Evolutionary conservation across 2,329 filamentous ascomycete genomes (phyloP).

Genomic region (Ophiocordyceps camponoti-saundersi): DNA sequence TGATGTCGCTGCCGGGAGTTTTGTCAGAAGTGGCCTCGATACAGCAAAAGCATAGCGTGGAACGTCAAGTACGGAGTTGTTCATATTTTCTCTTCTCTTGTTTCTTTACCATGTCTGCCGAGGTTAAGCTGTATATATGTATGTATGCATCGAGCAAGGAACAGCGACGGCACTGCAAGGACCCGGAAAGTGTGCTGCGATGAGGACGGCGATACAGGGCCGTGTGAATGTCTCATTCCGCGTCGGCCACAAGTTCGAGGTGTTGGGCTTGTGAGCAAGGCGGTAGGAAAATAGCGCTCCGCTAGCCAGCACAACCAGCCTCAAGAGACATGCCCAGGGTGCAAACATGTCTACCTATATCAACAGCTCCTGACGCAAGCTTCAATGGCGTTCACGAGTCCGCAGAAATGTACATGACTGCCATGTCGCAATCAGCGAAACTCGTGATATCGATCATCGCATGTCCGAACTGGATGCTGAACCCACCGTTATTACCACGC

Average conservation of each 20-base stretch:
- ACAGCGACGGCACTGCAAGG: too few species aligned
- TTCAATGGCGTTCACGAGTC: constrained; percentile 24
- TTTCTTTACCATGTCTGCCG: background rate
- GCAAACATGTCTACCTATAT: too few species aligned
- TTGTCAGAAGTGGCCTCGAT: background rate
- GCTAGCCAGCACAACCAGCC: too few species aligned
- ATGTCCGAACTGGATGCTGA: background rate
- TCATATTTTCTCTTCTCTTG: background rate
- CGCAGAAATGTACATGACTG: constrained; percentile 57
- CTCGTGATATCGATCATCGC: background rate
- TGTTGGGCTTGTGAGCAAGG: too few species aligned
- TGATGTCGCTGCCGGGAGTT: background rate
- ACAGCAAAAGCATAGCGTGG: background rate
- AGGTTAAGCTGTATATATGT: background rate
- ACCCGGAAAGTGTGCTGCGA: too few species aligned
- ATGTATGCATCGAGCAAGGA: background rate
- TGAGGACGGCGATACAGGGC: too few species aligned
- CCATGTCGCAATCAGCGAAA: background rate
- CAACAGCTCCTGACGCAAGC: too few species aligned
- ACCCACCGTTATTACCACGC: constrained; percentile 79
- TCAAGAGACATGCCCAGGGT: too few species aligned
- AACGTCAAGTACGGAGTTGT: background rate
- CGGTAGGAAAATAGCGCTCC: too few species aligned
- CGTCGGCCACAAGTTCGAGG: too few species aligned
- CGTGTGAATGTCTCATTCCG: too few species aligned